Percentiles rank a stretch among this genome's conserved stretches.
phyloP scores from a whole-genome alignment of 1,284 basidiomycete species.

The Pulveroboletus sp. region DNA sequence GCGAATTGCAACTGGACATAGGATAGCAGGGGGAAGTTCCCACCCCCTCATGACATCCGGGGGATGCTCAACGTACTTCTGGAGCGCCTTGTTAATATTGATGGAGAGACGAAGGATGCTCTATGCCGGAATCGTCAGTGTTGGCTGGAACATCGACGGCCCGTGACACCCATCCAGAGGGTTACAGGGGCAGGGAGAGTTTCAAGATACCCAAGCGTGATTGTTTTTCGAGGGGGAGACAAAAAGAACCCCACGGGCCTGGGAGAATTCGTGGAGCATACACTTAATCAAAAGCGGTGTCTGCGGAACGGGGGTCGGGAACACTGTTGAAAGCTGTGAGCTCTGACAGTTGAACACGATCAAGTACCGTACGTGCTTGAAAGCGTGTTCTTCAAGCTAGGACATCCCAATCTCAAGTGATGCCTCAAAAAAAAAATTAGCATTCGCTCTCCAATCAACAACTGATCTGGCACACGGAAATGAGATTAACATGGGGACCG shows the following conservation, averaged over 20 bases:
- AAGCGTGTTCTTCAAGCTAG: conserved; percentile 50
- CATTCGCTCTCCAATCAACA: conserved; percentile 4
- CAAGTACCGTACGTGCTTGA: conserved; percentile 51
- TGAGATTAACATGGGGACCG: neutral
- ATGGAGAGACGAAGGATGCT: too few species aligned
- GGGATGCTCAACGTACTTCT: conserved; percentile 91
- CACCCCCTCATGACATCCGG: conserved; percentile 95
- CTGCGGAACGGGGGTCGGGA: conserved; percentile 27
- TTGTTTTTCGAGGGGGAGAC: conserved; percentile 71
- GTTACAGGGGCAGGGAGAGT: conserved; percentile 91
- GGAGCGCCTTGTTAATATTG: too few species aligned
- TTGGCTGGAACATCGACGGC: conserved; percentile 53
- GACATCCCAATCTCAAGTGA: conserved; percentile 53
- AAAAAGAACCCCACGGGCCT: conserved; percentile 71
- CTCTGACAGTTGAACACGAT: neutral
- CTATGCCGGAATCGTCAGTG: conserved; percentile 70
- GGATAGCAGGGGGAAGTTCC: conserved; percentile 83
- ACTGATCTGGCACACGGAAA: conserved; percentile 59
- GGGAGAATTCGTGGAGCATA: conserved; percentile 72
- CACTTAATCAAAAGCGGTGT: conserved; percentile 65
- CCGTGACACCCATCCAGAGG: conserved; percentile 48
- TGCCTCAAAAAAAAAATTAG: conserved; percentile 16
- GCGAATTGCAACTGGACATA: too few species aligned
- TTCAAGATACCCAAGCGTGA: conserved; percentile 56
- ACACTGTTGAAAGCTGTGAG: conserved; percentile 14